These are phyloP conservation scores for Entomortierella parvispora DNA, from an alignment of 192 early-diverging fungal species.

Conservation along the genomic window DNA sequence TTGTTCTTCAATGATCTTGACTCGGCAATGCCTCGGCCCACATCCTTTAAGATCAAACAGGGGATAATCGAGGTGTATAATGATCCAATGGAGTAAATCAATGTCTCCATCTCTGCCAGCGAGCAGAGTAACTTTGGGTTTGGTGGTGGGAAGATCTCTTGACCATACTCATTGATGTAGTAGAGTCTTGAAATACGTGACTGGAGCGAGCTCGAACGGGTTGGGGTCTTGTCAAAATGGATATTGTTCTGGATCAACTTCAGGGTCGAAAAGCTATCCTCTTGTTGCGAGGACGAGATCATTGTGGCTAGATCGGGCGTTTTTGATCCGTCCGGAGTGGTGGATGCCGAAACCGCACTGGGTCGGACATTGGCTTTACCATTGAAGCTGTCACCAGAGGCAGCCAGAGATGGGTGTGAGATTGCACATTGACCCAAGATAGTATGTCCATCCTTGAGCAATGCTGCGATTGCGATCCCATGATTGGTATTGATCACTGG, in stretches of 20 bases:
- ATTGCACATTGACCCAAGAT: slow-evolving; percentile 82
- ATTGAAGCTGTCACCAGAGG: slow-evolving; percentile 31
- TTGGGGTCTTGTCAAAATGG: slow-evolving; percentile 45
- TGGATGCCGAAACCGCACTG: slow-evolving; percentile 20
- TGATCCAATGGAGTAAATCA: slow-evolving; percentile 80
- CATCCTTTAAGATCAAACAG: slow-evolving; percentile 73
- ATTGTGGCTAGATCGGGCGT: slow-evolving; percentile 29
- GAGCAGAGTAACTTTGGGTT: slow-evolving; percentile 67
- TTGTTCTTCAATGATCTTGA: slow-evolving; percentile 64
- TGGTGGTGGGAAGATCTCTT: slow-evolving; percentile 73
- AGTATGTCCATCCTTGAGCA: slow-evolving; percentile 69
- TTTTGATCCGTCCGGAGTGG: slow-evolving; percentile 44
- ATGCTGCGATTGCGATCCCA: slow-evolving; percentile 71
- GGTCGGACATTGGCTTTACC: slow-evolving; percentile 11
- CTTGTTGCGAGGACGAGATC: slow-evolving; percentile 34
- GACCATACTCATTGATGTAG: slow-evolving; percentile 77
- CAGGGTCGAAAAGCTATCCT: slow-evolving; percentile 44
- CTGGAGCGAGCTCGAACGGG: slow-evolving; percentile 15
- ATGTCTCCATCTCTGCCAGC: slow-evolving; percentile 58
- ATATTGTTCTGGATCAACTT: slow-evolving; percentile 41
- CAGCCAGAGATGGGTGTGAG: slow-evolving; percentile 70
- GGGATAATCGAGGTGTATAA: slow-evolving; percentile 81
- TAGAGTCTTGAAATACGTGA: slow-evolving; percentile 70
- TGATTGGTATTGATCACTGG: slow-evolving; percentile 76
- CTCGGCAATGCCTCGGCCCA: slow-evolving; percentile 69